Conservation (phyloP, 352 stramenopile species). For the Phytophthora macrochlamydospora region DNA sequence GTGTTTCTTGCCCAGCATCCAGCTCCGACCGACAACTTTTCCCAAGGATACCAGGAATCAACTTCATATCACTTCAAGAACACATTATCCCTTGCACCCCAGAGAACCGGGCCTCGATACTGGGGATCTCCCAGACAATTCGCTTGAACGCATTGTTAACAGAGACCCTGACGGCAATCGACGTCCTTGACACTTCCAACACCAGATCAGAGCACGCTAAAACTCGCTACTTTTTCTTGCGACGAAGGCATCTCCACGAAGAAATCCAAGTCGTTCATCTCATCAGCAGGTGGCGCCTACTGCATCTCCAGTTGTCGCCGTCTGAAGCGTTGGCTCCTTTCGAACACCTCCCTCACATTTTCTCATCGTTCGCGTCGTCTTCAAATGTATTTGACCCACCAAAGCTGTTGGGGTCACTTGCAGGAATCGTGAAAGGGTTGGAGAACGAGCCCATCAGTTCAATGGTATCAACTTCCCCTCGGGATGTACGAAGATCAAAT, state of each 20-base stretch:
- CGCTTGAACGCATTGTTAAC: constrained; percentile 63
- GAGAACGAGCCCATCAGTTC: constrained; percentile 19
- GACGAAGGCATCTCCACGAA: constrained; percentile 33
- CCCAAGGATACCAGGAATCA: constrained; percentile 40
- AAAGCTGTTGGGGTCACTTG: constrained; percentile 33
- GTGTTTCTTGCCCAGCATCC: constrained; percentile 2
- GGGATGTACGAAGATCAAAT: not conserved
- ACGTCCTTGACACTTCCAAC: not conserved
- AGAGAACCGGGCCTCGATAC: constrained; percentile 14
- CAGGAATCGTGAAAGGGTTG: constrained; percentile 40
- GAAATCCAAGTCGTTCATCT: constrained; percentile 54
- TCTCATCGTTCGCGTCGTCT: constrained; percentile 33
- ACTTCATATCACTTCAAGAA: constrained; percentile 53
- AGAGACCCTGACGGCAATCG: constrained; percentile 15
- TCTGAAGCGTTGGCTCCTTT: constrained; percentile 59
- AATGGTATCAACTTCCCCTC: not conserved
- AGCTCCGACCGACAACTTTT: constrained; percentile 22
- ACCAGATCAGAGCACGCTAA: constrained; percentile 7
- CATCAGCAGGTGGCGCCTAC: constrained; percentile 65
- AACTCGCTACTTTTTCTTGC: constrained; percentile 59
- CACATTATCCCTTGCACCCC: constrained; percentile 18
- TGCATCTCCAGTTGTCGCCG: constrained; percentile 52
- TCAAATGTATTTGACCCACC: constrained; percentile 24
- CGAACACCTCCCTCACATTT: constrained; percentile 50
- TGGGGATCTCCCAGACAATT: constrained; percentile 50